Evolutionary conservation across 2,329 filamentous ascomycete species (phyloP).

Genomic region (Penicillium nordicum): DNA sequence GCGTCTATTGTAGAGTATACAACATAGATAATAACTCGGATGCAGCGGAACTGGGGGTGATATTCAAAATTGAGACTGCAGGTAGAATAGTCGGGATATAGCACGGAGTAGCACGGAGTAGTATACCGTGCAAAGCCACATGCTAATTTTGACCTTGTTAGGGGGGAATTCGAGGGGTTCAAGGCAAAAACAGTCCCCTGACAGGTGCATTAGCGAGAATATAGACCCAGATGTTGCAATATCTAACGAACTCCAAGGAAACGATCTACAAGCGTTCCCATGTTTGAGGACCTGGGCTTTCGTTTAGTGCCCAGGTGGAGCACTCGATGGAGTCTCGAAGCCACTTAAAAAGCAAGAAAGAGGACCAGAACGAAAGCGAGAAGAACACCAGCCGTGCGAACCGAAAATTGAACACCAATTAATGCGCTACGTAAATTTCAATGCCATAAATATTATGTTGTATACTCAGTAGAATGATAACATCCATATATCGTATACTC

Average conservation of each 20-base stretch:
- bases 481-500: background rate
- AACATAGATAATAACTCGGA: background rate
- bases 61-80: background rate
- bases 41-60: background rate
- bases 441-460: background rate
- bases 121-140: background rate
- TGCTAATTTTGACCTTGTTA: background rate
- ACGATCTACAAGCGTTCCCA: background rate
- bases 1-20: background rate
- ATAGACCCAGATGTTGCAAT: background rate
- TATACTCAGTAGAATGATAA: background rate
- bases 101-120: no score
- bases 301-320: background rate
- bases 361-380: background rate
- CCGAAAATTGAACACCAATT: background rate
- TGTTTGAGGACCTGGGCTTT: background rate
- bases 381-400: background rate
- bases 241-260: background rate
- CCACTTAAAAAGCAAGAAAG: background rate
- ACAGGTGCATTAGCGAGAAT: slow-evolving; percentile 7
- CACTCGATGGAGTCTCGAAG: background rate
- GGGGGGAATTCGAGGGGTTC: background rate
- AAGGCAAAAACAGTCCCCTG: background rate
- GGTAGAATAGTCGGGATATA: background rate
- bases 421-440: background rate